Percentiles rank a stretch among this genome's conserved stretches.
Evolutionary conservation across 1,139 yeast species (phyloP).

Genomic region (Komagataea norvegica): DNA sequence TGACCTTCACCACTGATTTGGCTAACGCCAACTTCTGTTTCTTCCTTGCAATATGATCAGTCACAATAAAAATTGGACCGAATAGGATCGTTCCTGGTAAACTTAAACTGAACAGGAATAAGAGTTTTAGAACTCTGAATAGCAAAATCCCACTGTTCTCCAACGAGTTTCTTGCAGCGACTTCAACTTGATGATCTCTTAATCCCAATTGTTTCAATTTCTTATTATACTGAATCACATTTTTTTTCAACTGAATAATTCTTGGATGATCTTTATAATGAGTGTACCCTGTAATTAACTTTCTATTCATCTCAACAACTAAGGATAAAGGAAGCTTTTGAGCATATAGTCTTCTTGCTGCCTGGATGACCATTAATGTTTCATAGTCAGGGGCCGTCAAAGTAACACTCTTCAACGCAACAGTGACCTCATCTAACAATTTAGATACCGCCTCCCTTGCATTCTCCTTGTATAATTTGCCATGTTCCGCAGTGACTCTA

Average conservation of each 20-base stretch:
- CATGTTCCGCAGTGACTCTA: conserved; percentile 47
- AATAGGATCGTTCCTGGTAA: conserved; percentile 66
- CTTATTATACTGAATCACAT: conserved; percentile 52
- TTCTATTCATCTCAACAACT: conserved; percentile 68
- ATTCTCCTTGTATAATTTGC: conserved; percentile 47
- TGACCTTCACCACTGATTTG: conserved; percentile 61
- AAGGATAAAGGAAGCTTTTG: conserved; percentile 56
- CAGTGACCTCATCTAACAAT: conserved; percentile 49
- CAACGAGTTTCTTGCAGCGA: conserved; percentile 24
- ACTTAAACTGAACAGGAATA: conserved; percentile 38
- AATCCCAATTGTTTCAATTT: conserved; percentile 51
- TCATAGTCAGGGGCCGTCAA: conserved; percentile 73
- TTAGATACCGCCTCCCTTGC: conserved; percentile 56
- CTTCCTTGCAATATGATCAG: conserved; percentile 48
- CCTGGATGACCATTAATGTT: conserved; percentile 69
- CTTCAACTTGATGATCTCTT: conserved; percentile 70
- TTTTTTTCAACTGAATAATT: conserved; percentile 45
- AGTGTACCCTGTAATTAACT: conserved; percentile 60
- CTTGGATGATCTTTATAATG: conserved; percentile 55
- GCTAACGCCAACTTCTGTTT: conserved; percentile 63
- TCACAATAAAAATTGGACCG: conserved; percentile 60
- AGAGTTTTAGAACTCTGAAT: conserved; percentile 28
- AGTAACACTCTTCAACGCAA: conserved; percentile 63
- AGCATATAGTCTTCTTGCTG: conserved; percentile 68
- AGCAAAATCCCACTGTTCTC: conserved; percentile 32